Evolutionary conservation across 176 grass and related monocot genomes (phyloP), one percentile per base, ranked within the genome.

Genomic region (Dendrocalamus sinicus): DNA sequence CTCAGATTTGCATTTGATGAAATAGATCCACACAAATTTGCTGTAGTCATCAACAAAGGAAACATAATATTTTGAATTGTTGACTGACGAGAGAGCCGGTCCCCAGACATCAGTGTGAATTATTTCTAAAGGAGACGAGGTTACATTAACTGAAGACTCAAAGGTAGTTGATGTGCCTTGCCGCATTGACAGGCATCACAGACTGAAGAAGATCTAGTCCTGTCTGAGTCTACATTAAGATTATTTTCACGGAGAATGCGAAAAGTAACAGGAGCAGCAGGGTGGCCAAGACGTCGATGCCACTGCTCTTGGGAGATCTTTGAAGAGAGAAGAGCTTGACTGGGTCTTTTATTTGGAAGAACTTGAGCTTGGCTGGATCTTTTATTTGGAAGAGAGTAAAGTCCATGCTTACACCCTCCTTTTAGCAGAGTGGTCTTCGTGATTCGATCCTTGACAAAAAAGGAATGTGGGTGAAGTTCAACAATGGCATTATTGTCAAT

Each of bases 191-290:
- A 62, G 0, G 59, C 59, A 62, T 62, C 59, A 62, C 59, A 62
- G 5, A 62, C 0, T 2, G 10, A 24, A 10, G 55, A 1, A 0
- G 19, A 59, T 22, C 44, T 45, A 5, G 13, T 0, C 59, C 12
- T 10, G 3, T 12, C 0, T 1, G 0, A 6, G 0, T 0, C 59
- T 5, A 12, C n/a, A 24, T 0, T 0, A 0, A 62, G 2, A 1
- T 24, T 62, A 62, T 62, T 62, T 0, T 12, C 0, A 0, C 0
- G 9, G 0, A 62, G n/a, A 12, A 62, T 62, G 0, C 1, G 22
- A 62, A 62, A 1, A 12, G 1, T 5, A 0, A 26, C 3, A 1
- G n/a, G 59, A 1, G n/a, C 0, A 0, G 59, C n/a, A 0, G 59
- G 59, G 5, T 62, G 59, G 0, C 59, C n/a, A 5, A 62, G 10